Conservation (phyloP, 768 basidiomycete genomes). For the Mycena olivaceomarginata region DNA sequence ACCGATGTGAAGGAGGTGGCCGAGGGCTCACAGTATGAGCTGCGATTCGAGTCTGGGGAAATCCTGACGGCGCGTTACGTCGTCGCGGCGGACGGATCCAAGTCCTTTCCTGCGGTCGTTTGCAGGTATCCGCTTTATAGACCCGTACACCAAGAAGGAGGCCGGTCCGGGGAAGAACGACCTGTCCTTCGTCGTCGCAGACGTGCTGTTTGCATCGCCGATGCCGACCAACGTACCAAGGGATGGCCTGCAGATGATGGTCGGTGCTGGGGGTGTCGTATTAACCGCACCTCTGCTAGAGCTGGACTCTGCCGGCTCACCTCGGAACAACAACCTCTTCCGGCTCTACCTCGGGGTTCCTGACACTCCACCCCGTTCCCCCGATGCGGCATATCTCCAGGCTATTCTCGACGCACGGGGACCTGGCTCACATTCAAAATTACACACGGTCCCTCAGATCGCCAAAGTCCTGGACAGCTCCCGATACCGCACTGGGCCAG, state of each 20-base stretch:
- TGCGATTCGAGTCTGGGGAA: slow-evolving; percentile 62
- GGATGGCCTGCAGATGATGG: slow-evolving; percentile 25
- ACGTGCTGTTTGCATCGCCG: not conserved
- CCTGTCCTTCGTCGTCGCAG: slow-evolving; percentile 33
- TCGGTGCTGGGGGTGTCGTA: slow-evolving; percentile 28
- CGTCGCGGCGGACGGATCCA: slow-evolving; percentile 65
- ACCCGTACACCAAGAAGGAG: slow-evolving; percentile 29
- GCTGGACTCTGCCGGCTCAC: not conserved
- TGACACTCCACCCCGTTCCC: slow-evolving; percentile 30
- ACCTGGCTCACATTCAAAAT: slow-evolving; percentile 22
- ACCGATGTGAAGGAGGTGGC: slow-evolving; percentile 52
- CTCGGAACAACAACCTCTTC: slow-evolving; percentile 6
- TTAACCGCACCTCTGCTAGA: slow-evolving; percentile 28
- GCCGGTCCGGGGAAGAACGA: slow-evolving; percentile 24
- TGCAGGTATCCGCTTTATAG: slow-evolving; percentile 21
- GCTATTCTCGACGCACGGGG: slow-evolving; percentile 34
- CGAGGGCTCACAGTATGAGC: slow-evolving; percentile 48
- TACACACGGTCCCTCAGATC: slow-evolving; percentile 19
- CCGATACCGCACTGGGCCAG: slow-evolving; percentile 61
- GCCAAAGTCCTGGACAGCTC: slow-evolving; percentile 58
- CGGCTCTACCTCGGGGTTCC: slow-evolving; percentile 37
- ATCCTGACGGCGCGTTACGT: slow-evolving; percentile 61
- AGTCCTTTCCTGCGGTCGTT: slow-evolving; percentile 56
- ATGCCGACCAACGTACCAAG: slow-evolving; percentile 19
- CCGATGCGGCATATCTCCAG: slow-evolving; percentile 33